Percentiles rank a stretch among this genome's conserved stretches.
Conservation (phyloP, 2,329 filamentous ascomycete species). For the Ophiostoma novo-ulmi region DNA sequence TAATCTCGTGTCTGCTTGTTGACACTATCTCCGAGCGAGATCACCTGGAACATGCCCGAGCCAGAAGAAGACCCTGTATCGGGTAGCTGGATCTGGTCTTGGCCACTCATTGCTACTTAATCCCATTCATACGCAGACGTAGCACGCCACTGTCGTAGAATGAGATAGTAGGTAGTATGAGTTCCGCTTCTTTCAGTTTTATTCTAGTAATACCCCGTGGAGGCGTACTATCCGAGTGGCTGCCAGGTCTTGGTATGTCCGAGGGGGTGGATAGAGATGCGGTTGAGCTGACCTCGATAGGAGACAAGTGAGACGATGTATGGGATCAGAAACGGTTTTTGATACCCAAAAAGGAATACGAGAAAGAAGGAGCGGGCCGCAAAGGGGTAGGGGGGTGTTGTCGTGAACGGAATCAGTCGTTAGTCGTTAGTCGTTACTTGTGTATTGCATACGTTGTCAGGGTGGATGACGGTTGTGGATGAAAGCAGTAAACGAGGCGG, state of each 20-base stretch:
- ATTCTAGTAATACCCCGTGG: too few relatives aligned
- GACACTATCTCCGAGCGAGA: conserved; percentile 27
- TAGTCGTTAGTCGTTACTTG: background rate
- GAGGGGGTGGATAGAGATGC: too few relatives aligned
- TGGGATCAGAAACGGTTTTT: background rate
- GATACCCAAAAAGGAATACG: conserved; percentile 14
- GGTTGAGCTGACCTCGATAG: background rate
- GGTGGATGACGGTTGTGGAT: background rate
- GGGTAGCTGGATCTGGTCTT: conserved; percentile 18
- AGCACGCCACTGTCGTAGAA: background rate
- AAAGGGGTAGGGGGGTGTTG: background rate
- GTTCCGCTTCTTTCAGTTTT: too few relatives aligned
- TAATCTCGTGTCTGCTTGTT: conserved; percentile 27
- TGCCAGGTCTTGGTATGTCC: too few relatives aligned
- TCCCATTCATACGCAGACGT: background rate
- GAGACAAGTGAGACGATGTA: background rate
- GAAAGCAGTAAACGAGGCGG: background rate
- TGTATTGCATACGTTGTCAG: background rate
- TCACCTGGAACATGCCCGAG: conserved; percentile 29
- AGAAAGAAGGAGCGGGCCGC: conserved; percentile 9
- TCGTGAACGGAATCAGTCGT: background rate
- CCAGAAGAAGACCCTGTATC: conserved; percentile 19
- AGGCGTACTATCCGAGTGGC: too few relatives aligned
- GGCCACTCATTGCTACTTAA: conserved; percentile 22
- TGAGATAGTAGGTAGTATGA: too few relatives aligned